phyloP scores from a whole-genome alignment of 345 rosid genomes.

The Brassica juncea region DNA sequence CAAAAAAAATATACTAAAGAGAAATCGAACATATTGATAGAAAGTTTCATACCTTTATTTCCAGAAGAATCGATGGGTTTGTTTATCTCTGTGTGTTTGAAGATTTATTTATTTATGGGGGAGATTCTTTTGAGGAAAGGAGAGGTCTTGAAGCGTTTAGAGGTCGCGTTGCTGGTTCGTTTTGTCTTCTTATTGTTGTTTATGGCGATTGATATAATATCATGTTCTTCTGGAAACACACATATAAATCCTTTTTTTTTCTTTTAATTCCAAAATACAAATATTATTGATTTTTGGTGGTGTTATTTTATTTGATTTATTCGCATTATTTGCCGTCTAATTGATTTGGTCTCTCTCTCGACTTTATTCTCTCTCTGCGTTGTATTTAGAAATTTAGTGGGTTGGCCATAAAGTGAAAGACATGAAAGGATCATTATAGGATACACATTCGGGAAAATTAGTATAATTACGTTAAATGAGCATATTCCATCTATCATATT shows the following conservation, averaged over 20 bases:
- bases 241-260: neutral
- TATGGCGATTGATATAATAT: neutral
- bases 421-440: neutral
- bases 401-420: conserved; percentile 2
- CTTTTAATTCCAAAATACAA: neutral
- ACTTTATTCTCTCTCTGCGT: neutral
- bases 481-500: neutral
- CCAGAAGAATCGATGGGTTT: conserved; percentile 12
- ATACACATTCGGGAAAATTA: neutral
- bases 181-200: conserved; percentile 10
- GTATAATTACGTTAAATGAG: neutral
- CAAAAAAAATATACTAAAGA: neutral
- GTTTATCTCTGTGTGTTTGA: neutral
- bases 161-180: conserved; percentile 3
- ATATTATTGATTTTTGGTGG: neutral
- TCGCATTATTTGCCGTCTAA: conserved; percentile 6
- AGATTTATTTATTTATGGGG: neutral
- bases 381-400: neutral
- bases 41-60: conserved; percentile 15
- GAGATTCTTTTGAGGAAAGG: conserved; percentile 6
- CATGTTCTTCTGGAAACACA: conserved; percentile 19
- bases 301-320: neutral
- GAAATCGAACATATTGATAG: neutral
- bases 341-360: neutral
- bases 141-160: conserved; percentile 28